phyloP scores from a whole-genome alignment of 495 filamentous ascomycete species.

The Lindgomyces ingoldianus region DNA sequence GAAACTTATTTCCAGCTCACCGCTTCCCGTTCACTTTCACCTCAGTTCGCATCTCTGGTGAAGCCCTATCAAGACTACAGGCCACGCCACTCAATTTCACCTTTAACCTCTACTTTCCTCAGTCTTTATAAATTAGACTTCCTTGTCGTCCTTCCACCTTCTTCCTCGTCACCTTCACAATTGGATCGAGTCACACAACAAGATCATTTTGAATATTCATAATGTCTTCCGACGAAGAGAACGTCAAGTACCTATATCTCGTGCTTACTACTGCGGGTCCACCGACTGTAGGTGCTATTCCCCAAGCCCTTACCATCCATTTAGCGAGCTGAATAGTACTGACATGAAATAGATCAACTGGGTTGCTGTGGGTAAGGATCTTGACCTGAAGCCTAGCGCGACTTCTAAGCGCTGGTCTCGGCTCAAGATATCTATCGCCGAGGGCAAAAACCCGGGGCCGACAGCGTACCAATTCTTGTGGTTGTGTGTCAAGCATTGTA shows the following conservation, averaged over 20 bases:
- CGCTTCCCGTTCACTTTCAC: too few relatives aligned
- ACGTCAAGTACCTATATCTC: constrained; percentile 29
- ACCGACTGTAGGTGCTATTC: constrained; percentile 19
- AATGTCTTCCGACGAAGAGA: constrained; percentile 36
- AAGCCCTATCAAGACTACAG: too few relatives aligned
- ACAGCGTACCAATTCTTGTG: constrained; percentile 25
- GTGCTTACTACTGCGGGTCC: constrained; percentile 20
- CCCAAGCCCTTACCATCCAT: neutral
- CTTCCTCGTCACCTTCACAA: too few relatives aligned
- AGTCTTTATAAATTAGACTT: too few relatives aligned
- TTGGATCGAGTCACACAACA: too few relatives aligned
- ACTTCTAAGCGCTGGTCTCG: constrained; percentile 32
- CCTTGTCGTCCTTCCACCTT: too few relatives aligned
- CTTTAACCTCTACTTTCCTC: too few relatives aligned
- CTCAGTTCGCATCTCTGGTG: too few relatives aligned
- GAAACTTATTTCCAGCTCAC: too few relatives aligned
- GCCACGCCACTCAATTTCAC: too few relatives aligned
- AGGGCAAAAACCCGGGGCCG: constrained; percentile 18
- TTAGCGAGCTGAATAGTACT: too few relatives aligned
- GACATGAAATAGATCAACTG: constrained; percentile 36
- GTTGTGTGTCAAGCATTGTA: constrained; percentile 27
- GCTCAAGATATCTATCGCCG: constrained; percentile 31
- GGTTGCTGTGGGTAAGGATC: constrained; percentile 10
- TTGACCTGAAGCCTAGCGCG: constrained; percentile 25
- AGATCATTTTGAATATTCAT: too few relatives aligned